Conservation (phyloP, 2,329 filamentous ascomycete genomes). For the Calonectria ilicicola region DNA sequence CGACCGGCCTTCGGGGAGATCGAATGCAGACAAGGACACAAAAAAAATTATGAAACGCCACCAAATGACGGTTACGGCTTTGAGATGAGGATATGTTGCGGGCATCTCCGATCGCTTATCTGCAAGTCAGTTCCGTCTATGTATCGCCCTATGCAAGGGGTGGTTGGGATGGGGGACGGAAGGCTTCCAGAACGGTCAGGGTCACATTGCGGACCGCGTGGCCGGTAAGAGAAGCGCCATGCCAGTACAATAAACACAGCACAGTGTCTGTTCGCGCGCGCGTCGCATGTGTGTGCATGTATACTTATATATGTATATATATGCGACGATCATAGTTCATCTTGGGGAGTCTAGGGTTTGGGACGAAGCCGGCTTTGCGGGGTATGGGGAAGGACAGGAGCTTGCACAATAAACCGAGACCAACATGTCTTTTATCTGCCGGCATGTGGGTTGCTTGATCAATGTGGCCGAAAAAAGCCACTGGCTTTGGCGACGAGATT, state of each 20-base stretch:
- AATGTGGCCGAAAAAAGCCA: not conserved
- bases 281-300: too few relatives aligned
- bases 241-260: not conserved
- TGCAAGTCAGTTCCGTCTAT: constrained; percentile 31
- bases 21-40: not conserved
- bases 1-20: not conserved
- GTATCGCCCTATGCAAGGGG: constrained; percentile 21
- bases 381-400: not conserved
- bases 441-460: not conserved
- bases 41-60: constrained; percentile 28
- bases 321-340: constrained; percentile 4
- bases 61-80: constrained; percentile 23
- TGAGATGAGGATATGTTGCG: constrained; percentile 23
- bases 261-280: not conserved
- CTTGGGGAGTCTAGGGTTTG: not conserved
- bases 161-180: constrained; percentile 25
- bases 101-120: constrained; percentile 45
- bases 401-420: not conserved
- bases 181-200: constrained; percentile 38
- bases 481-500: not conserved
- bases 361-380: not conserved
- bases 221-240: not conserved
- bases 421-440: not conserved
- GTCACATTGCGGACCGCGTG: constrained; percentile 22
- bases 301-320: not conserved